phyloP scores from a whole-genome alignment of 345 rosid species.

The Carallia pectinifolia region DNA sequence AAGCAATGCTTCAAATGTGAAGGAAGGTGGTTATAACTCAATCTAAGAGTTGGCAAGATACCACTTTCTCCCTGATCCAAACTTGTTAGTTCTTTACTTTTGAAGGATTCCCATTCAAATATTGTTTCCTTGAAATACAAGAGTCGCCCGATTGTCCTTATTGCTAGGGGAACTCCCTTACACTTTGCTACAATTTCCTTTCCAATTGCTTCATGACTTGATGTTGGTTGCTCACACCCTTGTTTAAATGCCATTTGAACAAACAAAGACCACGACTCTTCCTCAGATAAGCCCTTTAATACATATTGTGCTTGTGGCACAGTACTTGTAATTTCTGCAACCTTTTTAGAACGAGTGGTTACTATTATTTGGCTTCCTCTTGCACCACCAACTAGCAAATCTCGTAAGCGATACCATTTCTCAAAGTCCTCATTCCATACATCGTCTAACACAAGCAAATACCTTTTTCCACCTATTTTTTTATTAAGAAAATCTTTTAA shows the following conservation, averaged over 20 bases:
- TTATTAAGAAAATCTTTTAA: slow-evolving; percentile 1
- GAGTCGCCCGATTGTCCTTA: slow-evolving; percentile 9
- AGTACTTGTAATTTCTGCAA: slow-evolving; percentile 20
- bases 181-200: slow-evolving; percentile 15
- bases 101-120: slow-evolving; percentile 17
- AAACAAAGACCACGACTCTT: slow-evolving; percentile 24
- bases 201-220: not conserved
- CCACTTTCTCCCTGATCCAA: not conserved
- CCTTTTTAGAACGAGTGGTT: slow-evolving; percentile 18
- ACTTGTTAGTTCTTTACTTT: not conserved
- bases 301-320: not conserved
- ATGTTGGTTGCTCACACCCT: not conserved
- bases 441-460: slow-evolving; percentile 25
- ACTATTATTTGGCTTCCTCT: slow-evolving; percentile 24
- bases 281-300: not conserved
- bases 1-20: slow-evolving; percentile 32
- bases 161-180: slow-evolving; percentile 18
- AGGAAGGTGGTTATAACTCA: slow-evolving; percentile 32
- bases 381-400: slow-evolving; percentile 7
- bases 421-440: slow-evolving; percentile 19
- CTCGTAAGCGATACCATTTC: slow-evolving; percentile 14
- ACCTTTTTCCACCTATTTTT: slow-evolving; percentile 5
- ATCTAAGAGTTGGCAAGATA: slow-evolving; percentile 12
- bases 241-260: slow-evolving; percentile 7
- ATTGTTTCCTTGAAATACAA: slow-evolving; percentile 6